A percentile compares a stretch with the other conserved stretches of the same genome.
phyloP scores from a whole-genome alignment of 2,329 filamentous ascomycete genomes.

The Aspergillus sp. region DNA sequence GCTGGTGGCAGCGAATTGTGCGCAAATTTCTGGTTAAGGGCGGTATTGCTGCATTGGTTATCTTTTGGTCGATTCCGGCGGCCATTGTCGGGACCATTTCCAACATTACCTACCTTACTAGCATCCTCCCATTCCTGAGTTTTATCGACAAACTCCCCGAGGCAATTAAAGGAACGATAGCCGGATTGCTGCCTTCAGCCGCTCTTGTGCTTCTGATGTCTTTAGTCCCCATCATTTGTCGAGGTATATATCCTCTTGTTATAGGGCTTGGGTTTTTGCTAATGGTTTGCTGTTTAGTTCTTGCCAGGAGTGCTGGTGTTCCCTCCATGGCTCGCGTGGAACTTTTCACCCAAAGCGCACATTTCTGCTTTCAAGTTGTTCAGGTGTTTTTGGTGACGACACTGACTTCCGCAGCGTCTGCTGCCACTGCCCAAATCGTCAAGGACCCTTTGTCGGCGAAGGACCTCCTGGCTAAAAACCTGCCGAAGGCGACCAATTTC shows the following conservation, averaged over 20 bases:
- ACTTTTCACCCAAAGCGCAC: slow-evolving; percentile 82
- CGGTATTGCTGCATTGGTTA: slow-evolving; percentile 69
- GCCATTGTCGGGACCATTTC: slow-evolving; percentile 81
- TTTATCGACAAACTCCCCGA: slow-evolving; percentile 71
- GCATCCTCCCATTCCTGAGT: slow-evolving; percentile 54
- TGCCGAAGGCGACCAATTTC: slow-evolving; percentile 87
- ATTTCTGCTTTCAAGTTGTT: slow-evolving; percentile 68
- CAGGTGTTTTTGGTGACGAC: slow-evolving; percentile 90
- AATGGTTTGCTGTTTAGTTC: slow-evolving; percentile 44
- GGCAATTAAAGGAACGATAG: slow-evolving; percentile 70
- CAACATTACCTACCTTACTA: slow-evolving; percentile 67
- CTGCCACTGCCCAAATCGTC: slow-evolving; percentile 62
- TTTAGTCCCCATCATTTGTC: slow-evolving; percentile 75
- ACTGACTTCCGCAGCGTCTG: slow-evolving; percentile 72
- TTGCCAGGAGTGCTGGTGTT: slow-evolving; percentile 73
- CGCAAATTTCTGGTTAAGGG: slow-evolving; percentile 64
- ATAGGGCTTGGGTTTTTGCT: neutral
- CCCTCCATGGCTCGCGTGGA: slow-evolving; percentile 77
- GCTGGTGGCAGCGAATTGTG: slow-evolving; percentile 76
- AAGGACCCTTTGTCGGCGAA: slow-evolving; percentile 61
- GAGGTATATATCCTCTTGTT: slow-evolving; percentile 48
- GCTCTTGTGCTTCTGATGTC: slow-evolving; percentile 80
- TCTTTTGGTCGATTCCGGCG: slow-evolving; percentile 79
- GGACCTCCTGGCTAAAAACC: slow-evolving; percentile 62
- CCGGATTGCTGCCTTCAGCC: slow-evolving; percentile 77